These are phyloP conservation scores for Daucus carota DNA, from an alignment of 129 eudicot species.

Conservation along the genomic window DNA sequence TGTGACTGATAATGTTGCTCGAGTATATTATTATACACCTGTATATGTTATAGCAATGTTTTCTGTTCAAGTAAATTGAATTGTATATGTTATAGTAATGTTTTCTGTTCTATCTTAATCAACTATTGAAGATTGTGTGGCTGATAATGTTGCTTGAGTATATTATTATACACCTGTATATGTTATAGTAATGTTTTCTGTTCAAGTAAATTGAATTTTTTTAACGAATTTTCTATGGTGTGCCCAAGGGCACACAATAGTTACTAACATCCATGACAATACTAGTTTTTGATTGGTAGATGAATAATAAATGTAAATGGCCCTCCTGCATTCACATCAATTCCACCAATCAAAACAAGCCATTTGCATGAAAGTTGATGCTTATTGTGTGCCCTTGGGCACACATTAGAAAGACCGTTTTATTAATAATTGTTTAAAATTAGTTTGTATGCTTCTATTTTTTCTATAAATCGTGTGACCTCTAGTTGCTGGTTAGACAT, in stretches of 20 bases:
- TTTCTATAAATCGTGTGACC: background rate
- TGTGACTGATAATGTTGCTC: background rate
- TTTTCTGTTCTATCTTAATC: background rate
- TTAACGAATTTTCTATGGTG: too few relatives aligned
- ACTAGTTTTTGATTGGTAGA: too few relatives aligned
- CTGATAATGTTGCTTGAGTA: background rate
- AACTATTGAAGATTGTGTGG: background rate
- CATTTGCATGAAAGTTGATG: too few relatives aligned
- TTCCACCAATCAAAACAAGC: too few relatives aligned
- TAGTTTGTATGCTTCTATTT: background rate
- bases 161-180: background rate
- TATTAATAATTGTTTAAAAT: background rate
- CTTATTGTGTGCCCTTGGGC: too few relatives aligned
- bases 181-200: background rate
- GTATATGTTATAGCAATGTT: background rate
- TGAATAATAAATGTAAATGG: too few relatives aligned
- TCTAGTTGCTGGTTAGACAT: background rate
- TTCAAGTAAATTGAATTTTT: too few relatives aligned
- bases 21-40: background rate
- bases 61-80: background rate
- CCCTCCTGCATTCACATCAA: too few relatives aligned
- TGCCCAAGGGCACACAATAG: too few relatives aligned
- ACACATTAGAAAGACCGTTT: too few relatives aligned
- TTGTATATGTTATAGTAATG: too few relatives aligned
- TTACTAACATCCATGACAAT: too few relatives aligned